Base-by-base conservation (phyloP, 495 filamentous ascomycete species). In the Astrothelium macrocarpum region DNA sequence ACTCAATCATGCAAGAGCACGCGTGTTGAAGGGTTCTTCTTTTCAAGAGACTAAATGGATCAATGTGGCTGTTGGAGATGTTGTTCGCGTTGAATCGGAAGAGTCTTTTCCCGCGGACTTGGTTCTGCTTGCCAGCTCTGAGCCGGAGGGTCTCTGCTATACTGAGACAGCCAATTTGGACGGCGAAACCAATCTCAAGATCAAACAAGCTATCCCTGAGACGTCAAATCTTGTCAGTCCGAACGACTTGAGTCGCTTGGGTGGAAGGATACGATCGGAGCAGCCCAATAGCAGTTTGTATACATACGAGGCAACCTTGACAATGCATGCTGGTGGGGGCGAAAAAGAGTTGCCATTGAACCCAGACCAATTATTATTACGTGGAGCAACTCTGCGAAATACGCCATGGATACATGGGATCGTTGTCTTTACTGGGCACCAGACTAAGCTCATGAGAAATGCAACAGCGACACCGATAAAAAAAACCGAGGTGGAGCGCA, bases 91-190 rank as follows among this genome's bases (percentile, higher is more conserved):
- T 56, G 87, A 99, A 70, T 96, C 92, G 2, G 95, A 97, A 71
- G 87, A 97, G 69, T 87, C 95, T 3, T 99, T 99, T 72, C 95
- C 95, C 0, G 92, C 95, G 32, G 95, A 99, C 76, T 73, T 99
- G 65, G 89, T 96, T 18, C 77, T 99, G 32, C 78, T 97, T 66
- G 92, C 95, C 16, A 94, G 90, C 62, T 97, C 95, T 5, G 95
- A 99, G 73, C 95, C 95, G 1, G 95, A 99, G 76, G 95, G 95
- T 65, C 74, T 99, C 62, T 99, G 95, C 75, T 99, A 99, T 71
- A 99, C 97, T 70, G 95, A 99, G 79, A 99, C 95, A 0, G 94
- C 95, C 32, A 99, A 99, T 72, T 77, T 99, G 61, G 95, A 99
- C 69, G 95, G 95, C 62, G 95, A 99, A 74, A 99, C 95, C 23